phyloP scores from a whole-genome alignment of 768 basidiomycete genomes.

The Astraeus odoratus region DNA sequence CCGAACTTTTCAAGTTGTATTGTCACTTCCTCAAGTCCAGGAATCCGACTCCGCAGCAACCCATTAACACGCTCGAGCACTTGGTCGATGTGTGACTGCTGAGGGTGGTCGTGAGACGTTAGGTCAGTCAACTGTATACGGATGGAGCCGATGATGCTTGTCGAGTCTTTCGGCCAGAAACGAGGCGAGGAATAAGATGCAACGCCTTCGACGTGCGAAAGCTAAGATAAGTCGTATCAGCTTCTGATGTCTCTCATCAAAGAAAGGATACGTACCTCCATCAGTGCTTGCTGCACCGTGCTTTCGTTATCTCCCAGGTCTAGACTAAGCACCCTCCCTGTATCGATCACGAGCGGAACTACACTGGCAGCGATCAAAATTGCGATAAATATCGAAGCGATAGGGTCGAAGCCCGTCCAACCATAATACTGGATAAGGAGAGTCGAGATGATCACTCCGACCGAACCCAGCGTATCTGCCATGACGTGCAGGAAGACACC shows the following conservation, averaged over 20 bases:
- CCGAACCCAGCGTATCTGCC: slow-evolving; percentile 95
- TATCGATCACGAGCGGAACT: slow-evolving; percentile 90
- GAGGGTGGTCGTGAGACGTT: slow-evolving; percentile 49
- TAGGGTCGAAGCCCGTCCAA: slow-evolving; percentile 98
- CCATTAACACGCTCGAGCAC: slow-evolving; percentile 73
- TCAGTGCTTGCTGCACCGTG: slow-evolving; percentile 50
- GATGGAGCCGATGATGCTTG: slow-evolving; percentile 82
- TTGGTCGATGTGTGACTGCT: slow-evolving; percentile 44
- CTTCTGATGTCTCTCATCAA: background rate
- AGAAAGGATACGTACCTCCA: slow-evolving; percentile 43
- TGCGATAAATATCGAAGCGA: slow-evolving; percentile 95
- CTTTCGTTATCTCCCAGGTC: slow-evolving; percentile 66
- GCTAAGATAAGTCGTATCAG: slow-evolving; percentile 35
- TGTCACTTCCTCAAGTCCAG: slow-evolving; percentile 81
- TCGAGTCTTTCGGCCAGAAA: slow-evolving; percentile 95
- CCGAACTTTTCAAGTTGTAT: slow-evolving; percentile 67
- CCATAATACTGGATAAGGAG: slow-evolving; percentile 92
- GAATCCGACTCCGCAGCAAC: slow-evolving; percentile 63
- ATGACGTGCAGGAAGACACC: slow-evolving; percentile 97
- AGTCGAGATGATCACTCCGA: slow-evolving; percentile 97
- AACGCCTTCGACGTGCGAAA: slow-evolving; percentile 70
- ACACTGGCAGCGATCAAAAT: slow-evolving; percentile 93
- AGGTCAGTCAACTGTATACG: slow-evolving; percentile 80
- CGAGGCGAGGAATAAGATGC: slow-evolving; percentile 73
- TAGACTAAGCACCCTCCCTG: slow-evolving; percentile 79